Conservation (phyloP, 2,329 filamentous ascomycete genomes). For the Gnomoniopsis sp. region DNA sequence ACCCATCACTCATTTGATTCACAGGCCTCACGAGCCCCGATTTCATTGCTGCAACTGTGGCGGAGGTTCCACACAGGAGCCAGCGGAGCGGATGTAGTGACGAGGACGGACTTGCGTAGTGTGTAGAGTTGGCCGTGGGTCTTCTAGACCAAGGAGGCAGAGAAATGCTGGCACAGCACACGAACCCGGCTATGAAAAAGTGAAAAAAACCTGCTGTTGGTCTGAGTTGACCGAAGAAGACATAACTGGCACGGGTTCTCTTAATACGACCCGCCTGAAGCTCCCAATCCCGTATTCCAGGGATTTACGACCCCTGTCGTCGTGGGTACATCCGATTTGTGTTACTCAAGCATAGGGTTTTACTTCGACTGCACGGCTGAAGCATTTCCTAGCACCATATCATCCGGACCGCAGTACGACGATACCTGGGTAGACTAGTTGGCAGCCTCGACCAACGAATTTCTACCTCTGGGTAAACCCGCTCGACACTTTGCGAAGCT, state of each 20-base stretch:
- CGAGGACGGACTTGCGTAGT: not conserved
- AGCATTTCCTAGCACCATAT: constrained; percentile 4
- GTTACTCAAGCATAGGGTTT: constrained; percentile 9
- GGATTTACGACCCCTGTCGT: constrained; percentile 11
- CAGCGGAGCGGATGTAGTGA: not conserved
- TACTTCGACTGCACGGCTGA: constrained; percentile 7
- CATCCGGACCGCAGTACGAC: constrained; percentile 16
- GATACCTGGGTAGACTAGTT: not conserved
- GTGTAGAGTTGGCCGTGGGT: not conserved
- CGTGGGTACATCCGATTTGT: constrained; percentile 5
- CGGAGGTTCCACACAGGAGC: not conserved
- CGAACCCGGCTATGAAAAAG: not conserved
- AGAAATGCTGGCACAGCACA: not conserved
- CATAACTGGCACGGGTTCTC: not conserved
- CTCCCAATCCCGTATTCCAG: constrained; percentile 1
- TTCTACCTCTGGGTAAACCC: not conserved
- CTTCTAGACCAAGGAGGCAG: not conserved
- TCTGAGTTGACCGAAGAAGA: not conserved
- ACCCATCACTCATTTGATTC: constrained; percentile 16
- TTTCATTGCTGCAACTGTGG: not conserved
- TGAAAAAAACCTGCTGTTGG: not conserved
- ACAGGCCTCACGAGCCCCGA: not conserved
- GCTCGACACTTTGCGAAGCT: not conserved
- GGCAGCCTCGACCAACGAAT: not conserved
- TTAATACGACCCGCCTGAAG: not conserved